Evolutionary conservation across 768 basidiomycete genomes (phyloP), one percentile per base, ranked within the genome.

Genomic region (Suillus subalutaceus): DNA sequence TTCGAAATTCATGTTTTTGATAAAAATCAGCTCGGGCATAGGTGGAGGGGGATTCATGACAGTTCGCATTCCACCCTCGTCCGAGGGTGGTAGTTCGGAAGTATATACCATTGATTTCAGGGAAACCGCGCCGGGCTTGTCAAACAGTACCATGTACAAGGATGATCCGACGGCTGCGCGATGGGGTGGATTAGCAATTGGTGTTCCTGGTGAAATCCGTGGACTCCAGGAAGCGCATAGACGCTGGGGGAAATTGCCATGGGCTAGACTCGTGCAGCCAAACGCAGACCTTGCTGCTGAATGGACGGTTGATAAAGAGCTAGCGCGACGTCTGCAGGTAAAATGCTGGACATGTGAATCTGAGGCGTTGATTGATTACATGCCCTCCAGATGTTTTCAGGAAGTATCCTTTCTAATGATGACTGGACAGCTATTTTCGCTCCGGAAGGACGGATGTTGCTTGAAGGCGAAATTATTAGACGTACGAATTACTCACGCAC

Each of bases 31-130:
- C 12, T 90, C 92, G 13, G 92, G 91, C 4, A 90, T 95, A 56
- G 93, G 93, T n/a, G 93, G 91, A 3, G 94, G 93, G 20, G 94
- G 94, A 0, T 92, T 93, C 71, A 91, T 94, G 88, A 89, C 88
- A 35, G 84, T 96, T 40, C 89, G 94, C 26, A 79, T 94, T 18
- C 91, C 94, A 18, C 85, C 90, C 23, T 69, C 71, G 1, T 69
- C 73, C 40, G 69, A 79, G 1, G 79, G 78, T 38, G 76, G 71
- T 7, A 67, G 74, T 15, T 91, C 91, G 41, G 82, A 89, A 71
- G 88, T 89, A 46, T 90, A 83, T 75, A 86, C 84, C 15, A 83
- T 98, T 60, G 93, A 98, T 79, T 98, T 94, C 75, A 87, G 97
- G 52, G 97, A 98, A 77, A 90, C 87, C 0, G 94, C 92, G 1